A percentile compares a stretch with the other conserved stretches of the same genome.
These are phyloP conservation scores for Ophiocordyceps camponoti-saundersi DNA, from an alignment of 2,329 filamentous ascomycete genomes.

Conservation along the genomic window DNA sequence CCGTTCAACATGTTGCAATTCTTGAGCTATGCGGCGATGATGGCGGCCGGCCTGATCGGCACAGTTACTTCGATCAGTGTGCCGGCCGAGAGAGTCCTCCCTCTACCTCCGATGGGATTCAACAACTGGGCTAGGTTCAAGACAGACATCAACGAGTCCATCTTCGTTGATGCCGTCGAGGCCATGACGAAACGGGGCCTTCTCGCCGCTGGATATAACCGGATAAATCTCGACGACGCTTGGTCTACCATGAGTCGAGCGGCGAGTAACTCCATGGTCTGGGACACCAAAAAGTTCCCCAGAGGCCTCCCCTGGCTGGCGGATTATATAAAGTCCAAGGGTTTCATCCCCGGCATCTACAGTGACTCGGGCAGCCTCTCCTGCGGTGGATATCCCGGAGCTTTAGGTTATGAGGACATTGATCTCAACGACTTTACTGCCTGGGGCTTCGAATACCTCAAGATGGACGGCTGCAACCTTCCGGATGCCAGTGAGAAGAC, in stretches of 20 bases:
- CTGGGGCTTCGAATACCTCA: constrained; percentile 21
- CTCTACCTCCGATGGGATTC: constrained; percentile 30
- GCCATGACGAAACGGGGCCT: constrained; percentile 24
- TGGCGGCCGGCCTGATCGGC: neutral
- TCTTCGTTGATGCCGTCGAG: constrained; percentile 28
- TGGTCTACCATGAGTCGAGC: constrained; percentile 20
- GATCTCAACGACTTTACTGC: constrained; percentile 21
- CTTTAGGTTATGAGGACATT: constrained; percentile 20
- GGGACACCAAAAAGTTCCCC: constrained; percentile 23
- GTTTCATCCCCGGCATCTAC: constrained; percentile 28
- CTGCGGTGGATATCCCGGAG: constrained; percentile 24
- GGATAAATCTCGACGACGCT: constrained; percentile 27
- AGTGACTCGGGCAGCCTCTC: constrained; percentile 24
- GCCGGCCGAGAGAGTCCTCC: neutral
- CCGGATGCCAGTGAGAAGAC: constrained; percentile 6
- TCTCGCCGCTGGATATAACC: constrained; percentile 13
- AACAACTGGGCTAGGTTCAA: constrained; percentile 32
- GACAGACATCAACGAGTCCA: constrained; percentile 28
- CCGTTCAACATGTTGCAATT: neutral
- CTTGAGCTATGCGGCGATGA: neutral
- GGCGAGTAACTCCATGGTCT: constrained; percentile 19
- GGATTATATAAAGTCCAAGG: constrained; percentile 16
- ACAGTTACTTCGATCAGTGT: neutral
- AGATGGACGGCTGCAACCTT: constrained; percentile 23
- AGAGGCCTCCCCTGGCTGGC: constrained; percentile 23